phyloP scores from a whole-genome alignment of 257 asterid species.

The Anisodus tanguticus region DNA sequence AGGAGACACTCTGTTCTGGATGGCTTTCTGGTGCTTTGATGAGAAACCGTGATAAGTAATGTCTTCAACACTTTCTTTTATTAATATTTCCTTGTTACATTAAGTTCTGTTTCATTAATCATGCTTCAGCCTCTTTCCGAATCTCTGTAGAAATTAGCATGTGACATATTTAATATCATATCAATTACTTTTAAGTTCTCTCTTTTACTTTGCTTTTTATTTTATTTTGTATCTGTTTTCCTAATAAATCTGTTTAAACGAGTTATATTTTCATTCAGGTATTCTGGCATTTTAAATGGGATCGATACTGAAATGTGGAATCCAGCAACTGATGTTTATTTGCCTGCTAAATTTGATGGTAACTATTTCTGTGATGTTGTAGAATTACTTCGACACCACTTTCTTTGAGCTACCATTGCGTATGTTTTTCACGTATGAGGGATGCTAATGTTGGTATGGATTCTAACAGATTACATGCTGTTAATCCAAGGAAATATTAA shows the following conservation, averaged over 20 bases:
- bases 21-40: slow-evolving; percentile 85
- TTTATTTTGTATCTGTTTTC: neutral
- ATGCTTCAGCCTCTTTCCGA: slow-evolving; percentile 20
- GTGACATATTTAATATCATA: neutral
- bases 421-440: neutral
- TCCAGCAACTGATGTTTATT: slow-evolving; percentile 75
- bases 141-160: slow-evolving; percentile 21
- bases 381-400: slow-evolving; percentile 12
- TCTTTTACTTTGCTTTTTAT: slow-evolving; percentile 3
- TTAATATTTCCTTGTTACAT: neutral
- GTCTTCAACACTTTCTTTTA: slow-evolving; percentile 18
- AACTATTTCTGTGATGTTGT: slow-evolving; percentile 34
- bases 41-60: slow-evolving; percentile 76
- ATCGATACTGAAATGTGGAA: slow-evolving; percentile 85
- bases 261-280: slow-evolving; percentile 51
- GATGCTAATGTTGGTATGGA: slow-evolving; percentile 16
- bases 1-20: slow-evolving; percentile 90
- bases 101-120: slow-evolving; percentile 14
- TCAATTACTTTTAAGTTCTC: neutral
- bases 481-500: neutral
- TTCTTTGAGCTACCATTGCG: slow-evolving; percentile 14
- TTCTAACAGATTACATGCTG: neutral
- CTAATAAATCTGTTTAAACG: slow-evolving; percentile 2
- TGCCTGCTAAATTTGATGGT: slow-evolving; percentile 90
- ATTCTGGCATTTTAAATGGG: slow-evolving; percentile 79